Base-by-base conservation (phyloP, 1,284 basidiomycete species). In the Bondarzewia mesenterica region DNA sequence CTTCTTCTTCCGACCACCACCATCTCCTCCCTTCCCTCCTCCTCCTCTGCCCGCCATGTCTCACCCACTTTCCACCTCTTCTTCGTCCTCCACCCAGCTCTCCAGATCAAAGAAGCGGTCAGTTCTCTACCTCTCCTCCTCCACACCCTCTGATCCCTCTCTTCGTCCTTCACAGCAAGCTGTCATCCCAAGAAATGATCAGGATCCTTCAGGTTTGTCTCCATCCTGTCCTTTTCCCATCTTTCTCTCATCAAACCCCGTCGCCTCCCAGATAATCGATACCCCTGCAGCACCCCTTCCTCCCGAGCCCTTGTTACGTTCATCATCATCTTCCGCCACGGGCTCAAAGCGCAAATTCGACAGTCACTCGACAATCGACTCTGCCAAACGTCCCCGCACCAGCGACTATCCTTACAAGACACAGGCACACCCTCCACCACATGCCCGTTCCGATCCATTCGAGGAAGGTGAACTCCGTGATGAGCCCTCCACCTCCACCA, bases 261-360 rank as follows among this genome's bases (percentile, higher is more conserved):
- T 27, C 10, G 8, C 15, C 51, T 49, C 49, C 27, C 59, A 85
- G 82, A 74, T 83, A 62, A 71, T 85, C 57, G 78, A 77, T 49
- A 64, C 71, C 50, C 70, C 82, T 49, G 65, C 69, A 49, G 58
- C 71, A 27, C 77, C 75, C 51, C 70, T 83, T 26, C 80, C 84
- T 47, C 73, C 80, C 56, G 72, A 74, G 49, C 82, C 83, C 26
- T 78, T 78, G 50, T 82, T 82, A 49, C 82, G 83, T 48, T 82
- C 82, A 58, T 68, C 74, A 55, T 63, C 72, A 59, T 85, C 83
- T 53, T 81, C 83, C 49, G 69, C 67, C 25, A 71, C 73, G 48
- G 59, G 67, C 50, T 58, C 61, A 57, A 87, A 87, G 68, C 81
- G 85, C 61, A 85, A 82, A 65, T 68, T 67, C 52, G 75, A 77